Conservation (phyloP, 257 asterid genomes). For the Nicotiana benthamiana region DNA sequence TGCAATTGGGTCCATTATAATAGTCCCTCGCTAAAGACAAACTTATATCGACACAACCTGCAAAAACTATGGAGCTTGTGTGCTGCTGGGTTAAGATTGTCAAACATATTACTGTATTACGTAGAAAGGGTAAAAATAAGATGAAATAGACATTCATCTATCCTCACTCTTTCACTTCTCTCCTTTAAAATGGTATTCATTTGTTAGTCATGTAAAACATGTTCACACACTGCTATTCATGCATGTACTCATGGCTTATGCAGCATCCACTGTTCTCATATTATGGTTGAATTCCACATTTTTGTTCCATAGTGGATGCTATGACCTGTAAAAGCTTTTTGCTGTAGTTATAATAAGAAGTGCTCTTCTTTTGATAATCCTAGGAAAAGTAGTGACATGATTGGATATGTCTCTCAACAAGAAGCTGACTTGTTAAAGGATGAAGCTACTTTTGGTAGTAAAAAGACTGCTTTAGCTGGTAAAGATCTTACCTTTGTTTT, state of each 20-base stretch:
- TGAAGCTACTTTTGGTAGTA: constrained; percentile 18
- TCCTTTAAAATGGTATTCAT: neutral
- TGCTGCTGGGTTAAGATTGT: neutral
- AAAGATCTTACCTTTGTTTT: constrained; percentile 10
- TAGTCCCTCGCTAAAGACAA: neutral
- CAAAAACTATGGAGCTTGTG: neutral
- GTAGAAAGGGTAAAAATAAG: neutral
- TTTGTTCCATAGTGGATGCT: neutral
- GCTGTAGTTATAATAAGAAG: constrained; percentile 26
- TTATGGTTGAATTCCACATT: neutral
- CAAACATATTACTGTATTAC: neutral
- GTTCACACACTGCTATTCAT: neutral
- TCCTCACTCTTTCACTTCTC: neutral
- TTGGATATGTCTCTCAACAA: constrained; percentile 19
- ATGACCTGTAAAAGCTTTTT: constrained; percentile 10
- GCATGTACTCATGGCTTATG: neutral
- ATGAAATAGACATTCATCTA: neutral
- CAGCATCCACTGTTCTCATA: neutral
- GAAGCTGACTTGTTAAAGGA: constrained; percentile 22
- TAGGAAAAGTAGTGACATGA: constrained; percentile 19
- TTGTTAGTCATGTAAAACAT: neutral
- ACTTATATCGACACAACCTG: neutral
- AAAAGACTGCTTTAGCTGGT: constrained; percentile 44
- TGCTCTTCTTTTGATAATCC: constrained; percentile 25
- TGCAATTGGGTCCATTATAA: neutral